Base-by-base conservation (phyloP, 2,329 filamentous ascomycete species). In the Fusarium fracticaudum region DNA sequence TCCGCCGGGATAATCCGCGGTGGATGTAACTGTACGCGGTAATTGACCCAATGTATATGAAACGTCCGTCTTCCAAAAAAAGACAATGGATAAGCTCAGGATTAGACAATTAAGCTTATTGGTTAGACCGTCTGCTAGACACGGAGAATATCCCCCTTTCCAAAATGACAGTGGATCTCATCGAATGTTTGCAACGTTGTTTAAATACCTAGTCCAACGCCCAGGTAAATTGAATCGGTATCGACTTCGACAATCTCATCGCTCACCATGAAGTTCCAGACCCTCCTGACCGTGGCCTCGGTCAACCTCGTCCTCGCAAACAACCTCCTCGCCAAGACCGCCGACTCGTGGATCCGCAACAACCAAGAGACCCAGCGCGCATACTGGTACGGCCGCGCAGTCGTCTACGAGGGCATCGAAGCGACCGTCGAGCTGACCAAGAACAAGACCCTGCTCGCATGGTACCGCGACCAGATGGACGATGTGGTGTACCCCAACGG, bases 401-500 rank as follows among this genome's bases (percentile, higher is more conserved):
- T 75, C n/a, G 64, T 75, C 47, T 75, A 54, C 29, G 72, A 75
- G 55, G 72, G 72, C 18, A 75, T 75, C 48, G 72, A 75, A 37
- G 72, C 72, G 1, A 43, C 72, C 8, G 85, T 85, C 45, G 83
- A 83, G 22, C 72, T 83, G 20, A 84, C 84, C 20, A 76, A 82
- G 35, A 84, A 89, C 72, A 74, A 82, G 59, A 83, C 81, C 4
- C 83, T 89, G 26, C 79, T 82, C 29, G 75, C 84, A 20, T 87
- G 84, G 78, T 84, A 86, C 63, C 83, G 84, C 10, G 79, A 78
- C 6, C 84, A 86, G 59, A 83, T 89, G 43, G 86, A 87, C 57
- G 80, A 82, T 1, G 84, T 90, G 6, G 74, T 81, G 3, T 74
- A 80, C 6, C 22, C 41, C 5, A 67, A 80, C 38, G 88, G 88